Evolutionary conservation across 1,139 yeast genomes (phyloP).

Genomic region (Arxiozyma heterogenica): DNA sequence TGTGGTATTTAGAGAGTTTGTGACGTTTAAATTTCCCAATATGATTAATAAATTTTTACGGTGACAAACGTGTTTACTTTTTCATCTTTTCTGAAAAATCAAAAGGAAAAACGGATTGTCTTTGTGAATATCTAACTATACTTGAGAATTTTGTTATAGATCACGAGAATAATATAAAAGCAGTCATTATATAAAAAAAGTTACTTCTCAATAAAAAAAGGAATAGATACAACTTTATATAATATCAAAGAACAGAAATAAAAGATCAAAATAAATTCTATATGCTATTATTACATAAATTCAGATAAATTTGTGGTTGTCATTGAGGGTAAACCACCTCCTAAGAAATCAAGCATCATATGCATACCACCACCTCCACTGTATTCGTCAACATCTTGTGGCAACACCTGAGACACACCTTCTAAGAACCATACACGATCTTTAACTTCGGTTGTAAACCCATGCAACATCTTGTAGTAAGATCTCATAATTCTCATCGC

Average conservation of each 20-base stretch:
- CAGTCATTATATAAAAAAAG: too few relatives aligned
- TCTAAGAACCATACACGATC: conserved; percentile 91
- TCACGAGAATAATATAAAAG: not conserved
- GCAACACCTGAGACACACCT: conserved; percentile 80
- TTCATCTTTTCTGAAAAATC: too few relatives aligned
- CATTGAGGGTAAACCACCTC: conserved; percentile 59
- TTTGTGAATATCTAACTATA: too few relatives aligned
- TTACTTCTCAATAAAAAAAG: not conserved
- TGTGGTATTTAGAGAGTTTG: not conserved
- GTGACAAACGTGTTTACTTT: not conserved
- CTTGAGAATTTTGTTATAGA: not conserved
- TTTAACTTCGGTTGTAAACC: conserved; percentile 78
- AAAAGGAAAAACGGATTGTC: not conserved
- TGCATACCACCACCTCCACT: conserved; percentile 87
- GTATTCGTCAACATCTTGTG: conserved; percentile 75
- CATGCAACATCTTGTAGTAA: conserved; percentile 71
- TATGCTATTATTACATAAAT: conserved; percentile 17
- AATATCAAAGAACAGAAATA: not conserved
- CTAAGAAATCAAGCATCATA: conserved; percentile 79
- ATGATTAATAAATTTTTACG: too few relatives aligned
- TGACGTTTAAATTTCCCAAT: not conserved
- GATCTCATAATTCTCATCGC: conserved; percentile 88
- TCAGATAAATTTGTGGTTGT: conserved; percentile 37
- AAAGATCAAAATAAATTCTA: not conserved
- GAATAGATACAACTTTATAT: not conserved